Base-by-base conservation (phyloP, 257 asterid species). In the Primulina tabacum region DNA sequence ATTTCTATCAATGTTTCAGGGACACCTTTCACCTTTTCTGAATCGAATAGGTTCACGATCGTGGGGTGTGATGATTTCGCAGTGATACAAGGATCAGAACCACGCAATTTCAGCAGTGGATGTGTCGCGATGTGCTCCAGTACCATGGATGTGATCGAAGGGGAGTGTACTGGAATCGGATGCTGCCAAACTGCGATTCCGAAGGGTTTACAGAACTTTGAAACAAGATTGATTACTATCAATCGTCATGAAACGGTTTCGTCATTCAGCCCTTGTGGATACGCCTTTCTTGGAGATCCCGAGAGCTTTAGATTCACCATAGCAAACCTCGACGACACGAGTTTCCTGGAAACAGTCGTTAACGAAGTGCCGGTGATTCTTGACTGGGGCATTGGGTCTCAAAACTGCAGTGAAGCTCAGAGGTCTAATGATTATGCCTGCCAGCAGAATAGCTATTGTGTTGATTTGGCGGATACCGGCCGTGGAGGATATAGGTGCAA, bases 341-440 rank as follows among this genome's bases (percentile, higher is more conserved):
- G 43, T 20, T 87, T 83, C 30, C 16, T 4, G 24, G 71, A 78
- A 17, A 73, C 74, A 71, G 82, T 81, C 1, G 43, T 0, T 0
- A 57, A 82, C 4, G 74, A 8, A 64, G 87, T 89, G 64, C 87
- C 90, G 0, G 59, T 82, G 47, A 76, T 83, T 61, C 79, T 89
- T 30, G 92, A 89, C 6, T 89, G 95, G 95, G 95, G 80, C 0
- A 84, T 87, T 47, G 92, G 95, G 11, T 34, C 18, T 18, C 35
- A n/a, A 30, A 81, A 16, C 56, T 89, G 95, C 53, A 67, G 73
- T 17, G 79, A 64, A 29, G 89, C 80, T 20, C 47, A 34, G 59
- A 75, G 73, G 8, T 32, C 63, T 0, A 52, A 40, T 0, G 80
- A 64, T 32, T 81, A 47, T 43, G 81, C 80, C 0, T 89, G 96